A percentile compares a stretch with the other conserved stretches of the same genome.
Evolutionary conservation across 345 rosid species (phyloP).

Genomic region (Boechera stricta): DNA sequence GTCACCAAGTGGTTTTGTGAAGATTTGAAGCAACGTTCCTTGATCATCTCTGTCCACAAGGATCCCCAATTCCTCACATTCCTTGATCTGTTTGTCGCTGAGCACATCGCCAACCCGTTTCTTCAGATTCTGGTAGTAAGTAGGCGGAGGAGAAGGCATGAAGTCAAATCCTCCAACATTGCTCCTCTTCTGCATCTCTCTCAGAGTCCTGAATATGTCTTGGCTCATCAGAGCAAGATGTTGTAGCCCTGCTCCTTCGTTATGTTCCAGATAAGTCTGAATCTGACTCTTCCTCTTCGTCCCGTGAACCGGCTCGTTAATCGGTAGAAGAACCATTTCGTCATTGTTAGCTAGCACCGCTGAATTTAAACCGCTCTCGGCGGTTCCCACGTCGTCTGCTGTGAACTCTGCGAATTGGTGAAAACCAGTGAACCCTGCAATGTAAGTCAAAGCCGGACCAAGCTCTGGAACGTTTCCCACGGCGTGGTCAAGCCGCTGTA

Average conservation of each 20-base stretch:
- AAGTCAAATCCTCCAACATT: conserved; percentile 86
- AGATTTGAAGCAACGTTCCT: conserved; percentile 93
- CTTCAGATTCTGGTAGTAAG: conserved; percentile 78
- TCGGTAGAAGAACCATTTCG: conserved; percentile 75
- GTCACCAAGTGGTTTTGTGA: conserved; percentile 94
- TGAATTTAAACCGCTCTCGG: conserved; percentile 87
- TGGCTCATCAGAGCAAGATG: conserved; percentile 78
- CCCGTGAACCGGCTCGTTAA: conserved; percentile 93
- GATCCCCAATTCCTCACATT: conserved; percentile 89
- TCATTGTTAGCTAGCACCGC: conserved; percentile 78
- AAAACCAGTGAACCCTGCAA: conserved; percentile 78
- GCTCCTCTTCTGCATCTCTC: conserved; percentile 89
- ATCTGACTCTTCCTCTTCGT: conserved; percentile 95
- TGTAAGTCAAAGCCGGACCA: conserved; percentile 63
- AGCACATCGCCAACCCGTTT: conserved; percentile 74
- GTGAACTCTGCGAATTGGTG: conserved; percentile 95
- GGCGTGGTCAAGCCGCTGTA: conserved; percentile 80
- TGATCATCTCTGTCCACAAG: conserved; percentile 95
- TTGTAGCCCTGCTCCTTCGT: conserved; percentile 90
- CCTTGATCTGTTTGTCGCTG: conserved; percentile 77
- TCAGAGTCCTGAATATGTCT: conserved; percentile 75
- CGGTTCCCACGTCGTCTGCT: conserved; percentile 91
- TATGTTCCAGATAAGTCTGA: conserved; percentile 89
- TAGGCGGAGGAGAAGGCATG: conserved; percentile 95
- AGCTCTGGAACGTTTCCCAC: conserved; percentile 91